Percentiles rank a stretch among this genome's conserved stretches.
phyloP scores from a whole-genome alignment of 139 green algal species.

The Chara braunii region DNA sequence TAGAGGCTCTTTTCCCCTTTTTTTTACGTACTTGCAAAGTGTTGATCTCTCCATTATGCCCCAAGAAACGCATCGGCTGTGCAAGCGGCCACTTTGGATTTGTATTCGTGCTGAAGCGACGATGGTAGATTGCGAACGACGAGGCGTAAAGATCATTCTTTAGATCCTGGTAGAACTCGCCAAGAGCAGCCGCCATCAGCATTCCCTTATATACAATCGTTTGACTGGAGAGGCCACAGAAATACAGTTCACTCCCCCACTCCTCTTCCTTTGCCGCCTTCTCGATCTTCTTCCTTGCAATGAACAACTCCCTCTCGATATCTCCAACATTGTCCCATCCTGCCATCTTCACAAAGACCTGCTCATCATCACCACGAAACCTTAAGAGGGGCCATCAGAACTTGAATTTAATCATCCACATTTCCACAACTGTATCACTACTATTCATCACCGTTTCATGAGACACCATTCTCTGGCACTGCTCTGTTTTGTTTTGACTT shows the following conservation, averaged over 20 bases:
- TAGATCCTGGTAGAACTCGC: slow-evolving; percentile 87
- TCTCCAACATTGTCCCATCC: slow-evolving; percentile 59
- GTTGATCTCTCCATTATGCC: slow-evolving; percentile 99
- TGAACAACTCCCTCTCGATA: slow-evolving; percentile 90
- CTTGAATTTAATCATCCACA: no score
- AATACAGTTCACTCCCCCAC: slow-evolving; percentile 60
- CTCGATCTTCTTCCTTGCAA: slow-evolving; percentile 90
- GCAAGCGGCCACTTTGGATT: slow-evolving; percentile 95
- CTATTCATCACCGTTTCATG: no score
- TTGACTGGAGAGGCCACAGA: slow-evolving; percentile 75
- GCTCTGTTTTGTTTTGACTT: no score
- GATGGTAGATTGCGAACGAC: slow-evolving; percentile 95
- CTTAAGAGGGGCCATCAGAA: no score
- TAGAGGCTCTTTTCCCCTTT: no score
- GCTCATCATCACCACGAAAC: no score
- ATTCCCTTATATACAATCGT: slow-evolving; percentile 99
- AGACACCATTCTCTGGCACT: no score
- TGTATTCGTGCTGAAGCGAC: slow-evolving; percentile 98
- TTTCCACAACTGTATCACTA: no score
- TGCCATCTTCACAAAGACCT: slow-evolving; percentile 55
- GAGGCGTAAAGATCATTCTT: slow-evolving; percentile 69
- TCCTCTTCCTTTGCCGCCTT: slow-evolving; percentile 49
- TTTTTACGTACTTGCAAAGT: slow-evolving; percentile 67
- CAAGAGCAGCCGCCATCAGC: slow-evolving; percentile 73
- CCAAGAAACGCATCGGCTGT: slow-evolving; percentile 95